Conservation (phyloP, 768 basidiomycete genomes). For the Cystobasidium ongulense region DNA sequence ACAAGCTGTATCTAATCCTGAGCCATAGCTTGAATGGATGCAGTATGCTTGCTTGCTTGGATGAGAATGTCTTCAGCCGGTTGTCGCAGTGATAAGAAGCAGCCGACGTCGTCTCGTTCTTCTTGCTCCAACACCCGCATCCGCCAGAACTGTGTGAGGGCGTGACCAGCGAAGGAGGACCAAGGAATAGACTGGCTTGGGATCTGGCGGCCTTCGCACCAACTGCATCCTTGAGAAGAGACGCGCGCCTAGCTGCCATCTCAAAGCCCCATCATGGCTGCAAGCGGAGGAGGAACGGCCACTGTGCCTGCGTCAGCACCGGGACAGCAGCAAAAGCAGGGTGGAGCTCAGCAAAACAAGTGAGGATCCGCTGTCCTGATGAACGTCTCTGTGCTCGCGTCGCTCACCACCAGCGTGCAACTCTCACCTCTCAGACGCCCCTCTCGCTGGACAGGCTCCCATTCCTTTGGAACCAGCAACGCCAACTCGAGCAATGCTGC, state of each 20-base stretch:
- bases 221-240: neutral
- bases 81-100: neutral
- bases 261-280: neutral
- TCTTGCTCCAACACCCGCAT: neutral
- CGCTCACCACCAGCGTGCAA: neutral
- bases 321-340: neutral
- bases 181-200: neutral
- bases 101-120: neutral
- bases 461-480: conserved; percentile 6
- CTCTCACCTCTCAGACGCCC: neutral
- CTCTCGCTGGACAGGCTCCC: conserved; percentile 7
- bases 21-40: too few species aligned
- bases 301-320: neutral
- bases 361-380: neutral
- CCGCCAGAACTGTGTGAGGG: neutral
- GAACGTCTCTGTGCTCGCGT: neutral
- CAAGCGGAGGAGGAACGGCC: neutral
- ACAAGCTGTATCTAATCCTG: too few species aligned
- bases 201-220: neutral
- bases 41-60: neutral
- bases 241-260: too few species aligned
- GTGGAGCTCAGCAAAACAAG: neutral
- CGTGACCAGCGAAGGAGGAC: neutral
- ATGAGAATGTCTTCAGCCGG: neutral
- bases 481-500: neutral